These are phyloP conservation scores for Chimonanthus praecox DNA, from an alignment of 164 flowering plant genomes.

Conservation along the genomic window DNA sequence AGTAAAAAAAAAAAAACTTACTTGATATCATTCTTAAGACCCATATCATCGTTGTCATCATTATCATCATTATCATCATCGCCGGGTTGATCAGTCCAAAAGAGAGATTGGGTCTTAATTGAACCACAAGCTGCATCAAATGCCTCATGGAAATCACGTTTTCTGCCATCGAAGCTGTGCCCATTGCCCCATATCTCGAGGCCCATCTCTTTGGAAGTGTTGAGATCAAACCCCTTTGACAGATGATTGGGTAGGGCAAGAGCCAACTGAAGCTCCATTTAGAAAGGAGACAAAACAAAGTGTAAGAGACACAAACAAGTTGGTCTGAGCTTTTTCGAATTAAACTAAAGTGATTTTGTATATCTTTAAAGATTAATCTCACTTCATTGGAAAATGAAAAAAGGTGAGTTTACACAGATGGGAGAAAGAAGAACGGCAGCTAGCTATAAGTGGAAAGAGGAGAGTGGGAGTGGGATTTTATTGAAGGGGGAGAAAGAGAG, in stretches of 20 bases:
- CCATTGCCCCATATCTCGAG: background rate
- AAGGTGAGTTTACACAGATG: background rate
- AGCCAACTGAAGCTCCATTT: constrained; percentile 38
- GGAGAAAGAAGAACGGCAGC: background rate
- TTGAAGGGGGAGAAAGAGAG: background rate
- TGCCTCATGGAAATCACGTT: constrained; percentile 22
- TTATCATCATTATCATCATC: constrained; percentile 8
- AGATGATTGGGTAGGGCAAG: constrained; percentile 26
- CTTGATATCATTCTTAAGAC: constrained; percentile 10
- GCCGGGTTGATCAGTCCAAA: constrained; percentile 1
- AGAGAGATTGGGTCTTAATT: constrained; percentile 14
- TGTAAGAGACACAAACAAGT: background rate
- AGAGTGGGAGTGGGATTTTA: background rate
- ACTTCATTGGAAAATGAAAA: too few relatives aligned
- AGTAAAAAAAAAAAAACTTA: constrained; percentile 5
- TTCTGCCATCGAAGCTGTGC: background rate
- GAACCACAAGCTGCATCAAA: constrained; percentile 10
- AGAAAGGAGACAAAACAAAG: background rate
- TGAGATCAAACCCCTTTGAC: constrained; percentile 18
- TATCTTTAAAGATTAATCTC: background rate
- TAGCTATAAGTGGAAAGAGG: background rate
- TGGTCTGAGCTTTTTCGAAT: too few relatives aligned
- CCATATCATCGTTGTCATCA: constrained; percentile 10
- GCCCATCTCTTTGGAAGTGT: constrained; percentile 11
- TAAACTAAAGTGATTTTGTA: too few relatives aligned